Base-by-base conservation (phyloP, 2,329 filamentous ascomycete genomes). In the Allantophomopsis cytisporea region DNA sequence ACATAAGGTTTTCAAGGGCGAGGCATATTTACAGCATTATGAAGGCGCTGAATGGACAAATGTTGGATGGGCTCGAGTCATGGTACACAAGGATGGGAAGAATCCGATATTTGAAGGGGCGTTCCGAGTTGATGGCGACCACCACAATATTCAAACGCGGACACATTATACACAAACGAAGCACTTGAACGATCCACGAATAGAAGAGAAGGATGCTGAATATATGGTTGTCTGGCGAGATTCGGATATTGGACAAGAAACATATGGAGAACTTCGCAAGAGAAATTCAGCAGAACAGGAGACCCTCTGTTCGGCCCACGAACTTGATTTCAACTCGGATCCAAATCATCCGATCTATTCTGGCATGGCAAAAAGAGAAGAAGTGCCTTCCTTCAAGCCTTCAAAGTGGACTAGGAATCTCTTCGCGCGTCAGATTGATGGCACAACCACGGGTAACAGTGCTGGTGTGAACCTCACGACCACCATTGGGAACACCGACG, bases 141-240 rank as follows among this genome's bases (percentile, higher is more conserved):
- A 88, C 50, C 87, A 98, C 60, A 86, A 96, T 57, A 68, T 98
- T 38, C 82, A 93, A 54, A 76, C 85, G 20, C 73, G 73, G 45
- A 71, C 71, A 20, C 80, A 77, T 45, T 98, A 91, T 54, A 68
- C 74, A 54, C 69, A 74, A 47, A 87, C 84, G 35, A 80, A 74
- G 53, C 75, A 85, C 44, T 57, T 63, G 16, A 63, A 78, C 35
- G 91, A 98, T 56, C 84, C 87, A 2, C 62, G 71, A 12, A 47
- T 54, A 20, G 58, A 62, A 23, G 55, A 66, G 21, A 60, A 64
- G 35, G 67, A 64, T 4, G 71, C 78, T 23, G 83, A 94, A 44
- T 81, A 75, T 54, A 91, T 98, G 88, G 69, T 95, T 30, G 71
- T 95, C 1, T 96, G 85, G 71, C 76, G 88, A 47, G 88, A 96